A percentile compares a stretch with the other conserved stretches of the same genome.
phyloP scores from a whole-genome alignment of 306 rosid genomes.

The Begonia fuchsioides region DNA sequence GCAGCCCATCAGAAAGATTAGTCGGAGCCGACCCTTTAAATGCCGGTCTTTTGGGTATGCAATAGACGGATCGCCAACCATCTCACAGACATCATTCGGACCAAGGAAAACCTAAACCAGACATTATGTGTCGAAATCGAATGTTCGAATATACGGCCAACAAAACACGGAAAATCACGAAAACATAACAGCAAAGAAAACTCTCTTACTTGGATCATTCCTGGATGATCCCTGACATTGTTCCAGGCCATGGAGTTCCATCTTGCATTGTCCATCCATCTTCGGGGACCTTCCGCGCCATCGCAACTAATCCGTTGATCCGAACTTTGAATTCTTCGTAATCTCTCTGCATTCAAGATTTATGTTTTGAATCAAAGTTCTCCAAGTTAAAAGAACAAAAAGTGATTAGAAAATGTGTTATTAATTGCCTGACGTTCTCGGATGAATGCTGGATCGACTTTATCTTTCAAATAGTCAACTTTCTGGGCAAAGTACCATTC shows the following conservation, averaged over 20 bases:
- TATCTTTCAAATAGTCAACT: conserved; percentile 70
- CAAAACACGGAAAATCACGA: background rate
- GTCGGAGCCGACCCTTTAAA: conserved; percentile 95
- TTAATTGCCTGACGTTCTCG: conserved; percentile 83
- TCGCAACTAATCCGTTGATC: conserved; percentile 66
- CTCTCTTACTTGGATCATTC: conserved; percentile 73
- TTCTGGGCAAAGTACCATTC: conserved; percentile 83
- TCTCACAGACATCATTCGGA: conserved; percentile 72
- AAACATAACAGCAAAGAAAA: background rate
- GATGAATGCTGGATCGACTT: conserved; percentile 62
- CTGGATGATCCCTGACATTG: conserved; percentile 85
- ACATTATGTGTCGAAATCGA: background rate
- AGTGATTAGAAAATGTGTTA: background rate
- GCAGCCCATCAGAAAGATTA: conserved; percentile 74
- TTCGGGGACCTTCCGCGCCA: conserved; percentile 81
- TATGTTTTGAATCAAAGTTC: background rate
- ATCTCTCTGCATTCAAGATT: conserved; percentile 41
- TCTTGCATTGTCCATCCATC: conserved; percentile 99
- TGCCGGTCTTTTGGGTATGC: conserved; percentile 84
- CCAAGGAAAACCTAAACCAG: conserved; percentile 76
- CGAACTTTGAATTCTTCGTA: conserved; percentile 89
- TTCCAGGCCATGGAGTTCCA: conserved; percentile 97
- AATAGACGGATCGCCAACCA: conserved; percentile 92
- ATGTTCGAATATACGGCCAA: background rate
- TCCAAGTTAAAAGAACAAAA: background rate